Base-by-base conservation (phyloP, 2,329 filamentous ascomycete genomes). In the Hypoxylon rubiginosum region DNA sequence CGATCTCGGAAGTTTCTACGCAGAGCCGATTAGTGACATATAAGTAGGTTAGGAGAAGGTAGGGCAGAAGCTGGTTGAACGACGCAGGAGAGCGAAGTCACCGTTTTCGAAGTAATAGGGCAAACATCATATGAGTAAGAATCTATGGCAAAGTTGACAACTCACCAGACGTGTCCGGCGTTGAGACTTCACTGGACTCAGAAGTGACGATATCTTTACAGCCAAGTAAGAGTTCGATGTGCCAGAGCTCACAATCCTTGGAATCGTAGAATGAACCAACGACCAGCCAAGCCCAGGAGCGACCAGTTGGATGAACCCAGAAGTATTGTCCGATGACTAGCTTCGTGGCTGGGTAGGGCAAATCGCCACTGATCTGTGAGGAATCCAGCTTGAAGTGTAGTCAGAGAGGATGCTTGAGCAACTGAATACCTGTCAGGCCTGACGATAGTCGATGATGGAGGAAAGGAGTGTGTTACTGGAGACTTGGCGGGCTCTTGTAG, bases 231-330 rank as follows among this genome's bases (percentile, higher is more conserved):
- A 84, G 59, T 72, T 85, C 79, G 0, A 78, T 82, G 49, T 82
- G 84, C 82, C 83, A 86, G 41, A 86, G 62, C 3, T 79, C 72
- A 34, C 73, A 75, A 45, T 79, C 78, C 9, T 79, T 58, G 1
- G 67, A 58, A 75, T 86, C 82, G 73, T 83, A 84, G 57, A 85
- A 86, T 0, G 80, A 79, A 0, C 79, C 83, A 13, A 84, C 76
- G 21, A 84, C 76, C 50, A 86, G 77, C 79, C 80, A 84, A 15
- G 80, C 83, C 81, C 82, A 85, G 62, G 72, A 78, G 0, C 73
- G 75, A 2, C 74, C 71, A 24, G 76, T 73, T 2, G 71, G 74
- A 15, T 75, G 77, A 8, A 74, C 64, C 54, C 79, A 71, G 48
- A 82, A 70, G 58, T 81, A 76, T 69, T 84, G 83, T 17, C 80